Evolutionary conservation across 2,329 filamentous ascomycete genomes (phyloP).

Genomic region (Beauveria sp.): DNA sequence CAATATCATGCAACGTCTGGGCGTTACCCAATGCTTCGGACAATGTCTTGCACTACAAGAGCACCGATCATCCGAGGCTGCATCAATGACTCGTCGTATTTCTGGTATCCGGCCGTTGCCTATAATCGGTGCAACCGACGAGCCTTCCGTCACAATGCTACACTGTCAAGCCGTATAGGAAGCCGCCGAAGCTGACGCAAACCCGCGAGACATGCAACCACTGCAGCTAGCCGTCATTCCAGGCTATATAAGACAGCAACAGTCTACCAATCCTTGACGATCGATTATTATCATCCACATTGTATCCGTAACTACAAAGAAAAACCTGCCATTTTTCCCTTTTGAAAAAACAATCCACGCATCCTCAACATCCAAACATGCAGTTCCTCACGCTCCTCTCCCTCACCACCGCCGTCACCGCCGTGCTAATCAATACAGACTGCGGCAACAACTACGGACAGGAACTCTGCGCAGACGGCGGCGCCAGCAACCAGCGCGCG

Average conservation of each 20-base stretch:
- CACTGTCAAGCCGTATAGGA: neutral
- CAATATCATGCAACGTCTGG: neutral
- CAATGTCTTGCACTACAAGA: too few relatives aligned
- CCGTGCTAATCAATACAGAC: neutral
- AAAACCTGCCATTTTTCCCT: neutral
- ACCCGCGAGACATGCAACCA: neutral
- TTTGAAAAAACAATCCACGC: neutral
- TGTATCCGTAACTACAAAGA: too few relatives aligned
- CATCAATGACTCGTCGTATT: neutral
- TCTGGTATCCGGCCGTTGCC: neutral
- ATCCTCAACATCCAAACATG: neutral
- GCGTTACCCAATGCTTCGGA: neutral
- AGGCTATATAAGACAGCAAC: neutral
- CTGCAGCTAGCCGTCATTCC: neutral
- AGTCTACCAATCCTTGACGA: neutral
- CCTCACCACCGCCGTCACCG: neutral
- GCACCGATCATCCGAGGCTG: too few relatives aligned
- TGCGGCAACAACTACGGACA: slow-evolving; percentile 10
- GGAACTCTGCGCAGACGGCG: neutral
- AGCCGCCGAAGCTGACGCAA: neutral
- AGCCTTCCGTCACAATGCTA: too few relatives aligned
- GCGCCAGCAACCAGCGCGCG: neutral
- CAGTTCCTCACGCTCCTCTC: neutral
- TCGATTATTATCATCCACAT: neutral
- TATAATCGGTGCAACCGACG: neutral